Conservation (phyloP, 2,329 filamentous ascomycete genomes). For the Balansia obtecta region DNA sequence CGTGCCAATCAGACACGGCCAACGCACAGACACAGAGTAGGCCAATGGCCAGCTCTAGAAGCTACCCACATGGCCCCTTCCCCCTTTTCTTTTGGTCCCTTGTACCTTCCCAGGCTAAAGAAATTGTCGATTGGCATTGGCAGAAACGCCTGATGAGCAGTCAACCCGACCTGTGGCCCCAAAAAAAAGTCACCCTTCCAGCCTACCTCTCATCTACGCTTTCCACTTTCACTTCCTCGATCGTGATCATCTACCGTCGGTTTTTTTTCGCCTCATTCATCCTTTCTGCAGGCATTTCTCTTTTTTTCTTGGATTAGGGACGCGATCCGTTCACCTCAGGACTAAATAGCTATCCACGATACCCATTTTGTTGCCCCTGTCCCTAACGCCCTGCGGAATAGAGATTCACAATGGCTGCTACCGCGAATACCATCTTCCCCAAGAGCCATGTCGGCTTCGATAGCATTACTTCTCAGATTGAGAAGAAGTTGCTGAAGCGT, state of each 20-base stretch:
- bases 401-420: conserved; percentile 52
- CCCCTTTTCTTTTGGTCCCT: conserved; percentile 31
- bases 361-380: background rate
- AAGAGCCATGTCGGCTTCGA: conserved; percentile 99
- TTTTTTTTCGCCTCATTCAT: conserved; percentile 13
- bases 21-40: conserved; percentile 15
- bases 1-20: conserved; percentile 17
- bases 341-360: conserved; percentile 12
- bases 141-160: conserved; percentile 14
- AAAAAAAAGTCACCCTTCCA: conserved; percentile 25
- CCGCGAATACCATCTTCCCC: conserved; percentile 62
- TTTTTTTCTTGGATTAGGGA: conserved; percentile 24
- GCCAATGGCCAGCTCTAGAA: conserved; percentile 19
- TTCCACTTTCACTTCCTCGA: conserved; percentile 3
- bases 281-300: conserved; percentile 2
- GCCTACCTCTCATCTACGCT: conserved; percentile 4
- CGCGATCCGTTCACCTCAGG: conserved; percentile 10
- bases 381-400: conserved; percentile 17
- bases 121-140: conserved; percentile 38
- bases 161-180: conserved; percentile 14
- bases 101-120: conserved; percentile 25
- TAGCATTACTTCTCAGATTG: conserved; percentile 98
- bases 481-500: conserved; percentile 98
- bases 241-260: conserved; percentile 5
- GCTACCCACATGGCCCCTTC: conserved; percentile 21